Base-by-base conservation (phyloP, 2,329 filamentous ascomycete species). In the Xylaria sp. region DNA sequence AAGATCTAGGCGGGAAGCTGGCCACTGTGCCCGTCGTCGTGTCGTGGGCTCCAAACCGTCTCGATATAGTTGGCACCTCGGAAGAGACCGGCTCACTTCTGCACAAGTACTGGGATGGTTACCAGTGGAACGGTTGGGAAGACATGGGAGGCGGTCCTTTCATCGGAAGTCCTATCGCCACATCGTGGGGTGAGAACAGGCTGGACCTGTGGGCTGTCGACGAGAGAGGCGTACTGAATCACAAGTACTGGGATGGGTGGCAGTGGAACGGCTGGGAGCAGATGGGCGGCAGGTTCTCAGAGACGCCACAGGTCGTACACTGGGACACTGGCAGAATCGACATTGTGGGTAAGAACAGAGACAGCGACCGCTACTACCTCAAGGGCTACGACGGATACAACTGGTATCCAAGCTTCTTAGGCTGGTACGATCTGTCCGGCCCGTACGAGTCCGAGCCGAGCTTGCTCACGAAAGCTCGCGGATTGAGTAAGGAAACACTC, bases 181-280 rank as follows among this genome's bases (percentile, higher is more conserved):
- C 65, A 4, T 66, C 64, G 1, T 67, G 65, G 65, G 63, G 59
- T 16, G 4, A 19, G 7, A 58, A 54, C 30, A 58, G 65, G n/a
- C 61, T 67, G 11, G 65, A 67, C 39, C 37, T 67, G 13, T 67
- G 65, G 65, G 60, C 57, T 13, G 19, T 66, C 4, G 58, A 63
- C 58, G 19, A 59, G 18, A 18, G 59, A 0, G 59, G 56, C 16
- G 23, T n/a, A 3, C 50, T 67, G 9, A 54, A 62, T 16, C 65
- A 67, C 56, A 59, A 63, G 6, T 66, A 57, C 23, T 67, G 63
- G 61, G 63, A 66, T 50, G 65, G 65, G 0, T 35, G 50, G 19
- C 18, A 49, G 50, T 67, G 60, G 54, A 59, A 46, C 18, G 54
- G 60, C 13, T 67, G 64, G 65, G 64, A 62, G 55, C 37, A 59